Evolutionary conservation across 2,329 filamentous ascomycete genomes (phyloP), one percentile per base, ranked within the genome.

Genomic region (Colletotrichum orchidophilum): DNA sequence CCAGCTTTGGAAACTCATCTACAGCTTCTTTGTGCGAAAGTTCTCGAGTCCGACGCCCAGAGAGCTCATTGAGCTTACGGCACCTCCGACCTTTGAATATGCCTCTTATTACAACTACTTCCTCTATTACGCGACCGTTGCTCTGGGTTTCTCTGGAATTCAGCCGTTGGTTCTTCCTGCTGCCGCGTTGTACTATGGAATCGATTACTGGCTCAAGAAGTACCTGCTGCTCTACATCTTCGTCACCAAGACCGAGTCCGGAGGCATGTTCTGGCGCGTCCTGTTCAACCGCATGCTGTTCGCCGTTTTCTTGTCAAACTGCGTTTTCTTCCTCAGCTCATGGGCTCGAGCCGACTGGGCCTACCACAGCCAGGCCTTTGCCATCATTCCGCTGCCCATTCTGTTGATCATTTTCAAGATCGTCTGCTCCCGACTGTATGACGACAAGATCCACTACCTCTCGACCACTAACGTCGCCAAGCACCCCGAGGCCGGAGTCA

Each of bases 101-200:
- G 94, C 96, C 70, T 94, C 91, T 76, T 98, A 98, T 83, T 99
- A 98, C 87, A 98, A 98, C 81, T 98, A 97, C 81, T 98, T 98
- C 81, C 86, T 98, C 33, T 99, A 94, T 83, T 99, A 98, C 83
- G 87, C 93, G 27, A 98, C 96, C 0, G 93, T 98, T 35, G 93
- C 94, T 0, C 86, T 99, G 18, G 94, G 92, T 76, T 98, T 96
- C 78, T 91, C 92, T 2, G 90, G 91, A 1, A 87, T 98, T 63
- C 96, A 98, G 81, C 96, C 96, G 0, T 87, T 98, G 27, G 93
- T 96, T 1, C 87, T 99, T 8, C 91, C 94, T 0, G 93, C 97
- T 49, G 94, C 94, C 1, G 95, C 95, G 1, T 83, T 98, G 33
- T 99, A 98, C 86, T 98, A 98, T 80, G 84, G 86, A 62, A 85